phyloP scores from a whole-genome alignment of 2,329 filamentous ascomycete genomes.

The Aspergillus aculeatinus region DNA sequence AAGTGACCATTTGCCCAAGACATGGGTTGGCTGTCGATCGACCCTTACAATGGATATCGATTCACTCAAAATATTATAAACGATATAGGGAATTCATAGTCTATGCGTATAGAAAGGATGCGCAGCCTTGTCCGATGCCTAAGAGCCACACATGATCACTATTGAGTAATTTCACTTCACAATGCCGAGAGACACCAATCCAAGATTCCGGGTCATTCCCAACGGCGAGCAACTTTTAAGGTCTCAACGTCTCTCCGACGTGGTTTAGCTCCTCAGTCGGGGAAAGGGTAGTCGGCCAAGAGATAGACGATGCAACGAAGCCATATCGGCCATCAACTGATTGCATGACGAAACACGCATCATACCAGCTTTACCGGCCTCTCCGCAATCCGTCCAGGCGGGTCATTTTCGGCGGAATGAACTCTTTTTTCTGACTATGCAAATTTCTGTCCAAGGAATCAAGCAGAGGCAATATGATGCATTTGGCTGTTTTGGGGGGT shows the following conservation, averaged over 20 bases:
- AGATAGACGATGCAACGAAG: neutral
- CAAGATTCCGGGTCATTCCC: neutral
- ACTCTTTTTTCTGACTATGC: constrained; percentile 1
- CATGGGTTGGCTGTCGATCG: neutral
- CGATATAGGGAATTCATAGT: neutral
- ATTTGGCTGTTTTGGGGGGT: constrained; percentile 3
- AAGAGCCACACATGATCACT: neutral
- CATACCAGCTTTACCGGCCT: neutral
- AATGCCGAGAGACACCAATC: neutral
- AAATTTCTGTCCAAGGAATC: neutral
- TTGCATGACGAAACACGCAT: neutral
- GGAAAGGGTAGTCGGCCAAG: neutral
- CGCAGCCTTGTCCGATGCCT: neutral
- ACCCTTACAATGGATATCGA: neutral
- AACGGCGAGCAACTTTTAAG: neutral
- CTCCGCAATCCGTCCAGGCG: neutral
- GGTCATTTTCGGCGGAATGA: neutral
- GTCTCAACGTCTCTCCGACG: neutral
- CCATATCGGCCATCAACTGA: neutral
- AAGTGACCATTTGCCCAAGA: neutral
- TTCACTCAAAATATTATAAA: neutral
- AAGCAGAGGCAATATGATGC: constrained; percentile 9
- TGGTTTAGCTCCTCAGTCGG: neutral
- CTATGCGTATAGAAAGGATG: neutral
- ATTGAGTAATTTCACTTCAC: neutral